Percentiles rank a stretch among this genome's conserved stretches.
Evolutionary conservation across 108 stramenopile genomes (phyloP).

Genomic region (Skeletonema menzelii): DNA sequence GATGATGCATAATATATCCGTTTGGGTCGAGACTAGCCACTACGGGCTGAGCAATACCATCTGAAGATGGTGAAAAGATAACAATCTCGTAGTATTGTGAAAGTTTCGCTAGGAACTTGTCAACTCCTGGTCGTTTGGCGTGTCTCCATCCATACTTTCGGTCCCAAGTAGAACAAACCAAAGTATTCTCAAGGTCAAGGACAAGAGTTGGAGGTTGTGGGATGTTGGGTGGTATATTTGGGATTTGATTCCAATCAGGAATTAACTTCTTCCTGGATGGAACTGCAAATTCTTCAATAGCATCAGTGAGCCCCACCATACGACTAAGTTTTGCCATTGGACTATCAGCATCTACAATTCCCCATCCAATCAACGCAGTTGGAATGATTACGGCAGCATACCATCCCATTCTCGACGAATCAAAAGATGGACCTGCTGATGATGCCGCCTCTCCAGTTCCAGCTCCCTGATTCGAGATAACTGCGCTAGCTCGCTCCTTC

Average conservation of each 20-base stretch:
- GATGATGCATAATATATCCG: slow-evolving; percentile 91
- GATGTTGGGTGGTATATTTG: slow-evolving; percentile 90
- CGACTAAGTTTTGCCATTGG: slow-evolving; percentile 70
- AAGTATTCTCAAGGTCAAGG: slow-evolving; percentile 93
- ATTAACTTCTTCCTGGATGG: slow-evolving; percentile 90
- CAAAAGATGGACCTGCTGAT: slow-evolving; percentile 27
- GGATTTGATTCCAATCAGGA: slow-evolving; percentile 92
- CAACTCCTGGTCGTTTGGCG: slow-evolving; percentile 96
- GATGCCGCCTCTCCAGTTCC: slow-evolving; percentile 29
- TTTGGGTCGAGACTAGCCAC: slow-evolving; percentile 78
- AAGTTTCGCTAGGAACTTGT: slow-evolving; percentile 89
- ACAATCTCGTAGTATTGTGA: slow-evolving; percentile 97
- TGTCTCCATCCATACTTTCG: slow-evolving; percentile 94
- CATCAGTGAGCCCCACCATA: slow-evolving; percentile 68
- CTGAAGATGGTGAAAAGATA: slow-evolving; percentile 80
- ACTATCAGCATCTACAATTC: slow-evolving; percentile 69
- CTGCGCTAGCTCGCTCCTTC: slow-evolving; percentile 63
- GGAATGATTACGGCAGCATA: slow-evolving; percentile 72
- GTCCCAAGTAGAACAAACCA: slow-evolving; percentile 92
- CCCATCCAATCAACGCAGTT: slow-evolving; percentile 75
- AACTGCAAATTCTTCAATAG: slow-evolving; percentile 70
- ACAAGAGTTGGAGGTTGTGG: slow-evolving; percentile 92
- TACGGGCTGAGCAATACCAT: slow-evolving; percentile 87
- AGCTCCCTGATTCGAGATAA: slow-evolving; percentile 36
- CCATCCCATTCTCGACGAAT: slow-evolving; percentile 55